These are phyloP conservation scores for Dendrocalamus latiflorus DNA, from an alignment of 202 grass and related monocot species.

Conservation along the genomic window DNA sequence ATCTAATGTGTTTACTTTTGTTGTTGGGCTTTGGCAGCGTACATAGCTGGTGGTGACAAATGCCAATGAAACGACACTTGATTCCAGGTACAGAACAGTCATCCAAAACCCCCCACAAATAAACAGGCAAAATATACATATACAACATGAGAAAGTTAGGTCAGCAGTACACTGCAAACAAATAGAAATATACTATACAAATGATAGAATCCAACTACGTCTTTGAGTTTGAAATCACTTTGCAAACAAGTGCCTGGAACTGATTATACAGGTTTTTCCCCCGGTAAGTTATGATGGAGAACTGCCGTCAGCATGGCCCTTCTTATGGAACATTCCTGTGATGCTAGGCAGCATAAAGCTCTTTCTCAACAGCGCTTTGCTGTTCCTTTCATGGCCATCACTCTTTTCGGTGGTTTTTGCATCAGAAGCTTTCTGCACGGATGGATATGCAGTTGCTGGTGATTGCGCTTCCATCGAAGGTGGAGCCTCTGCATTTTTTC, in stretches of 20 bases:
- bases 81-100: background rate
- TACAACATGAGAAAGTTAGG: no score
- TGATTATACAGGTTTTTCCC: slow-evolving; percentile 15
- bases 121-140: no score
- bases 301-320: slow-evolving; percentile 34
- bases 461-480: no score
- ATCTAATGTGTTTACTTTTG: background rate
- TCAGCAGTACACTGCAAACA: background rate
- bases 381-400: slow-evolving; percentile 20
- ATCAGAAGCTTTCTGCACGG: no score
- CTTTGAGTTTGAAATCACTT: background rate
- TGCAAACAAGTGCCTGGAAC: background rate
- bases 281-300: slow-evolving; percentile 36
- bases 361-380: slow-evolving; percentile 31
- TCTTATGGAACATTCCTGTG: slow-evolving; percentile 51
- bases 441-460: no score
- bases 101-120: no score
- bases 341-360: slow-evolving; percentile 40
- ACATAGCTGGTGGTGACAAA: background rate
- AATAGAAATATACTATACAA: background rate
- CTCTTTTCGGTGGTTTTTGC: background rate
- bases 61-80: background rate
- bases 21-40: background rate
- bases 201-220: background rate
- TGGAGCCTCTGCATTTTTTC: no score